Evolutionary conservation across 2,329 filamentous ascomycete genomes (phyloP).

Genomic region (Cladosporium austrohemisphaericum): DNA sequence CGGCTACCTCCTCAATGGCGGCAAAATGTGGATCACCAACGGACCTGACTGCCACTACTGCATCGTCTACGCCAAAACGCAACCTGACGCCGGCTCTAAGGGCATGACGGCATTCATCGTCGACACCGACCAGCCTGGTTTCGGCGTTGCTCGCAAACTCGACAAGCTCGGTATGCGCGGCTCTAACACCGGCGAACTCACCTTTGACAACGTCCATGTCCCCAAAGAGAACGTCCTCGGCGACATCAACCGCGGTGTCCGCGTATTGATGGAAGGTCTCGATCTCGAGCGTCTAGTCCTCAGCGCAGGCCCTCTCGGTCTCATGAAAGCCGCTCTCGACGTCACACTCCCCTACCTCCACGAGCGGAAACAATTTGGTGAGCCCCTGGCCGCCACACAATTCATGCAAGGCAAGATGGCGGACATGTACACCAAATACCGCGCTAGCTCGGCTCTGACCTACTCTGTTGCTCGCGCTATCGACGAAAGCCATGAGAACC

Average conservation of each 20-base stretch:
- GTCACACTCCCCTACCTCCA: conserved; percentile 85
- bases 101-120: conserved; percentile 96
- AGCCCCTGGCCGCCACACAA: conserved; percentile 86
- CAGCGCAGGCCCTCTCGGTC: conserved; percentile 81
- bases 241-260: conserved; percentile 73
- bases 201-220: conserved; percentile 88
- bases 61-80: conserved; percentile 95
- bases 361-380: conserved; percentile 80
- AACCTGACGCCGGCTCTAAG: conserved; percentile 73
- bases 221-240: conserved; percentile 79
- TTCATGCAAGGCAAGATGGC: conserved; percentile 88
- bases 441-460: conserved; percentile 80
- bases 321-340: conserved; percentile 92
- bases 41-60: conserved; percentile 88
- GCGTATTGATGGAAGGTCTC: conserved; percentile 91
- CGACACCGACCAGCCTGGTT: conserved; percentile 67
- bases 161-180: conserved; percentile 99
- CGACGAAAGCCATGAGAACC: conserved; percentile 55
- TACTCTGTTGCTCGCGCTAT: conserved; percentile 76
- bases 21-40: conserved; percentile 99
- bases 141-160: conserved; percentile 82
- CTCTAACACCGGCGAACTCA: conserved; percentile 89
- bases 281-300: conserved; percentile 92
- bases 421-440: conserved; percentile 95
- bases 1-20: conserved; percentile 80